Evolutionary conservation across 106 monocot genomes (phyloP).

Genomic region (Acanthochlamys bracteata): DNA sequence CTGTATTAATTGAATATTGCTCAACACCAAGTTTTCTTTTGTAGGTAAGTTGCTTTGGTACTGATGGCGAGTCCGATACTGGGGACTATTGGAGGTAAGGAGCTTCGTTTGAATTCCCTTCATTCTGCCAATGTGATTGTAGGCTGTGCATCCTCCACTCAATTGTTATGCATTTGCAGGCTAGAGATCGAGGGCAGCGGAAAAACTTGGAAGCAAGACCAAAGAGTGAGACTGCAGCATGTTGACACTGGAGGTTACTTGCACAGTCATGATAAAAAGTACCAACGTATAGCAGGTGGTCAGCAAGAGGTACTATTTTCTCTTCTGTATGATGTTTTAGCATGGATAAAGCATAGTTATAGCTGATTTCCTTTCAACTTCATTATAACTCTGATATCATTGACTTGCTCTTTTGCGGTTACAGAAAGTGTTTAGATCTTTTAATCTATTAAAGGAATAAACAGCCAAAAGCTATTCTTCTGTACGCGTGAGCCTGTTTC

Average conservation of each 20-base stretch:
- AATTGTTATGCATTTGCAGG: conserved; percentile 12
- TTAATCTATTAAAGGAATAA: too few relatives aligned
- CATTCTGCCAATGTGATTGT: too few relatives aligned
- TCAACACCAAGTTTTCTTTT: neutral
- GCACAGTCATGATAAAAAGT: conserved; percentile 78
- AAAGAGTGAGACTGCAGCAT: conserved; percentile 50
- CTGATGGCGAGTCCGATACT: conserved; percentile 53
- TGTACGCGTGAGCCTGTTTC: too few relatives aligned
- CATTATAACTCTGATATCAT: too few relatives aligned
- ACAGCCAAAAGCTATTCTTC: too few relatives aligned
- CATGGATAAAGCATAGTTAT: too few relatives aligned
- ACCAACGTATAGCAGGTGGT: conserved; percentile 47
- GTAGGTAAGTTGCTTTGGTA: conserved; percentile 75
- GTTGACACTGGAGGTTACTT: conserved; percentile 74
- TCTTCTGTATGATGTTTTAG: neutral
- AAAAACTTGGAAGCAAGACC: conserved; percentile 69
- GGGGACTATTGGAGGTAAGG: conserved; percentile 79
- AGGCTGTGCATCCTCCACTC: neutral
- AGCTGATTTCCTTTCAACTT: neutral
- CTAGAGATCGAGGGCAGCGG: conserved; percentile 60
- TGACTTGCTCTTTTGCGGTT: too few relatives aligned
- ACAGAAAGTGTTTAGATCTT: too few relatives aligned
- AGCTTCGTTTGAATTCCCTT: too few relatives aligned
- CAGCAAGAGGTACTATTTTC: conserved; percentile 65
- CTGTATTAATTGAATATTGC: too few relatives aligned